Base-by-base conservation (phyloP, 805 yeast genomes). In the Torulaspora maleeae region DNA sequence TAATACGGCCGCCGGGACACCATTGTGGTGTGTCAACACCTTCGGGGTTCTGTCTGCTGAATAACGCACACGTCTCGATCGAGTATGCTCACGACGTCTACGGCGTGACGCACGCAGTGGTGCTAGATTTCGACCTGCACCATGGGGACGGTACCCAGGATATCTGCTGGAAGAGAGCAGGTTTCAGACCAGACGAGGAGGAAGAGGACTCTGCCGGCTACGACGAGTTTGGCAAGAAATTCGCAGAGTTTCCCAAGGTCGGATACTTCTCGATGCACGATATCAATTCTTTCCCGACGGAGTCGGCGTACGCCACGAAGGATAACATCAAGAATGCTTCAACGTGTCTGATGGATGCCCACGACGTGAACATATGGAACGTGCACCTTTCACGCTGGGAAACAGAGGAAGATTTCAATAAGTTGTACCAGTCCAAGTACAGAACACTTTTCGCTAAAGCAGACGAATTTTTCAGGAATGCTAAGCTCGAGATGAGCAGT, bases 111-210 rank as follows among this genome's bases (percentile, higher is more conserved):
- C 95, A 86, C 66, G 88, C 88, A 13, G 89, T 83, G 0, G 83
- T 86, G 15, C 65, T 86, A 25, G 95, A 86, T 62, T 82, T 87
- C 50, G 95, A 86, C 62, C 70, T 86, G 34, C 95, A 86, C 59
- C 95, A 86, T 59, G 95, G 95, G 13, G 95, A 86, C 64, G 95
- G 95, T 11, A 77, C 86, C 5, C 95, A 87, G 56, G 95, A 86
- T 61, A 82, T 86, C 22, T 80, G 90, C 55, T 86, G 90, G 89
- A 82, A 79, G 55, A 71, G 86, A 51, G 85, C 85, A 0, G 68
- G 67, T 8, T 60, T 63, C 38, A 56, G 59, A 37, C 64, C 67
- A 1, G 64, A 61, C 16, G 62, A 60, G 30, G 56, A 59, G 2
- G 53, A 55, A 5, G 69, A 64, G 4, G 64, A 66, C 30, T 69